A percentile compares a stretch with the other conserved stretches of the same genome.
Evolutionary conservation across 176 grass and related monocot species (phyloP).

Genomic region (Bonia amplexicaulis): DNA sequence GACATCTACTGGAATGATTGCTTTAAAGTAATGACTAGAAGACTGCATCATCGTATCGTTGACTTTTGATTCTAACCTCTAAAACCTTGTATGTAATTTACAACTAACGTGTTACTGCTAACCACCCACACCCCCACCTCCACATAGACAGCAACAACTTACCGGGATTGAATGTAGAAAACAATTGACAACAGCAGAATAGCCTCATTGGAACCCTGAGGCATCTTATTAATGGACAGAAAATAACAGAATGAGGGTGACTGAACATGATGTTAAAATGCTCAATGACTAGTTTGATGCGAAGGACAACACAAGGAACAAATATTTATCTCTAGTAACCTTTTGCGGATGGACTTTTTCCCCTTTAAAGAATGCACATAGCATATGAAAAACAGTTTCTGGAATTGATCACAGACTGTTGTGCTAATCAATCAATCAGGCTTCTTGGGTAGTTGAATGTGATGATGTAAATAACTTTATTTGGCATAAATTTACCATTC

Average conservation of each 20-base stretch:
- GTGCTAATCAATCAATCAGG: background rate
- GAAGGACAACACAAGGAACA: background rate
- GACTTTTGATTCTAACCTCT: background rate
- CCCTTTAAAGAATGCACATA: background rate
- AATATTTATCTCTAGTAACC: background rate
- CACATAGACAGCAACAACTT: background rate
- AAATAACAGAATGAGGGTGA: background rate
- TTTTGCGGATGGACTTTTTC: background rate
- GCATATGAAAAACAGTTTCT: background rate
- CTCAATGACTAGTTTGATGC: background rate
- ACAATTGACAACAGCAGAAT: background rate
- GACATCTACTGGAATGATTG: background rate
- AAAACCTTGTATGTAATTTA: background rate
- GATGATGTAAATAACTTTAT: background rate
- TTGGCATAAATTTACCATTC: background rate
- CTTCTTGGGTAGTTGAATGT: conserved; percentile 6
- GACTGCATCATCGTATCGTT: conserved; percentile 8
- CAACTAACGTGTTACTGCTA: background rate
- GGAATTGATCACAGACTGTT: background rate
- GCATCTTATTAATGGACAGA: background rate
- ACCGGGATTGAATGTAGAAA: background rate
- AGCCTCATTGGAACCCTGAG: background rate
- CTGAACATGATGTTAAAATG: background rate
- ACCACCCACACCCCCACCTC: background rate
- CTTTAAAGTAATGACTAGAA: conserved; percentile 14